Evolutionary conservation across 192 early-diverging fungal genomes (phyloP).

Genomic region (Backusella morwellensis): DNA sequence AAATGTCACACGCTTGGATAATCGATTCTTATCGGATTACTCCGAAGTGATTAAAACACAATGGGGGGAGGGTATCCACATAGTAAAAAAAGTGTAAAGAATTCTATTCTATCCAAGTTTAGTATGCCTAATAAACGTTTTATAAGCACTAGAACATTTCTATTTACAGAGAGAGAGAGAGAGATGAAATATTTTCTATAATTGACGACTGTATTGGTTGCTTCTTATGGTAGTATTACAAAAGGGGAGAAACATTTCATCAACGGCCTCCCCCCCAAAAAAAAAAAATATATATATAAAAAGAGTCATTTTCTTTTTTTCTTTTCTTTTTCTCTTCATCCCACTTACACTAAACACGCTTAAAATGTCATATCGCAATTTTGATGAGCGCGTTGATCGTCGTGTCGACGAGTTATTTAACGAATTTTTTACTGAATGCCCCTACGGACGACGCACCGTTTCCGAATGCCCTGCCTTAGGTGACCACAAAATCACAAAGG

Average conservation of each 20-base stretch:
- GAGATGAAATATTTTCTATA: not conserved
- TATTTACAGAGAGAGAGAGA: not conserved
- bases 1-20: not conserved
- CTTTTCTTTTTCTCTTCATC: not conserved
- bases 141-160: not conserved
- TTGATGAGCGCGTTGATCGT: constrained; percentile 2
- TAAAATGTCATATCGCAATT: not conserved
- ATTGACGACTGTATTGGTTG: not conserved
- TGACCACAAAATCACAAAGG: not conserved
- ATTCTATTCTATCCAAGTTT: not conserved
- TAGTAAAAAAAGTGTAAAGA: not conserved
- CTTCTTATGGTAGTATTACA: constrained; percentile 2
- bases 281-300: not conserved
- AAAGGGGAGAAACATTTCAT: not conserved
- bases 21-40: not conserved
- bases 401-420: not conserved
- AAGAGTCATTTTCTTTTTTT: not conserved
- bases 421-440: constrained; percentile 4
- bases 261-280: not conserved
- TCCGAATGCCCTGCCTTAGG: not conserved
- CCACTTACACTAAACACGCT: not conserved
- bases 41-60: not conserved
- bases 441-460: not conserved
- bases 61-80: not conserved
- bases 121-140: not conserved